Evolutionary conservation across 169 alveolate species (phyloP), one percentile per base, ranked within the genome.

Genomic region (Plasmodium berghei): DNA sequence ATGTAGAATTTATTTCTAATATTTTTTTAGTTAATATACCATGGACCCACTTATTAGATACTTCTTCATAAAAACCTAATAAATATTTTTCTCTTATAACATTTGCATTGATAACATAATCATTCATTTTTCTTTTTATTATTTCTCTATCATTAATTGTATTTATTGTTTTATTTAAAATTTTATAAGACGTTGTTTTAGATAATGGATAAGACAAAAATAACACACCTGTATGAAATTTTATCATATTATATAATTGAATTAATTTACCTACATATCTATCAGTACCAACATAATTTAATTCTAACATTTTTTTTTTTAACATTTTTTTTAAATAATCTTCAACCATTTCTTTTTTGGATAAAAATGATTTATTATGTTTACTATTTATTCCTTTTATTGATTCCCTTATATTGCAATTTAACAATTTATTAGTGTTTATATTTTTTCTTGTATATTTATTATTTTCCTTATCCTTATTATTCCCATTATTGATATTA

Each of bases 21-120:
- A 92, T 72, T 46, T 87, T 62, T 66, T 73, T 73, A 42, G 95
- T 75, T 70, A 92, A 86, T 24, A 89, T 62, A 4, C 95, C 95
- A 67, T 83, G 90, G 9, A 83, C 83, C 90, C 90, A 83, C 69
- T 83, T 83, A 83, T 83, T 83, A 26, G 90, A 83, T 5, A 67
- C 83, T 20, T 83, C 90, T 83, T 83, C 83, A 55, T 83, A 83
- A 66, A 83, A 66, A 8, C 90, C 90, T 28, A 83, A 46, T 42
- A 83, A 40, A 48, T 83, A 80, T 54, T 34, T 66, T 8, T 83
- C 90, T 42, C 62, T 56, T 22, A 83, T 54, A 9, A 67, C 72
- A 59, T 83, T 83, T 45, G 83, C 90, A 83, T 83, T 83, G 8
- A 83, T 83, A 40, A 83, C 52, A 45, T 83, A 83, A 62, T 83